Evolutionary conservation across 1,139 yeast species (phyloP).

Genomic region (Diutina mesorugosa): DNA sequence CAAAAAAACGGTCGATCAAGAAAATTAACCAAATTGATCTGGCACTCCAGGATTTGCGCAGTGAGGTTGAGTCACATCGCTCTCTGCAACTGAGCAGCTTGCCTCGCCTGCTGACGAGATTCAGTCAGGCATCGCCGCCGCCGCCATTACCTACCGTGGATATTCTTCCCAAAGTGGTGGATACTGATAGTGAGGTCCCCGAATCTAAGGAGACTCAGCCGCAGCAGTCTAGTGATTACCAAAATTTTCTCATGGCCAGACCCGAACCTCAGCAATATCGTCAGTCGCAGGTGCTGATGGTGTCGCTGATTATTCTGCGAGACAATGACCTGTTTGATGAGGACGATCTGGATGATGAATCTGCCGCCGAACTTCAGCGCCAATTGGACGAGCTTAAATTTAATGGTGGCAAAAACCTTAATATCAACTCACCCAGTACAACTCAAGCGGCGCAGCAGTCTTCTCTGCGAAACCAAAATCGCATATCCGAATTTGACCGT

Average conservation of each 20-base stretch:
- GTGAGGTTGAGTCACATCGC: not conserved
- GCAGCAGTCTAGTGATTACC: not conserved
- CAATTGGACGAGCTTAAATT: not conserved
- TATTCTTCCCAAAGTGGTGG: not conserved
- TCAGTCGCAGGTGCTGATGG: constrained; percentile 1
- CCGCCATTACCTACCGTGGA: not conserved
- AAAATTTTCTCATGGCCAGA: not conserved
- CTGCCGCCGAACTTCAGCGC: not conserved
- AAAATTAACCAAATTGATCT: constrained; percentile 1
- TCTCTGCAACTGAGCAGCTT: not conserved
- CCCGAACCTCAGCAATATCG: not conserved
- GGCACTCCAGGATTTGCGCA: not conserved
- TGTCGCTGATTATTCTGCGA: constrained; percentile 1
- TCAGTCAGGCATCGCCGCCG: not conserved
- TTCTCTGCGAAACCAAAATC: not conserved
- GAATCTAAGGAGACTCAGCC: not conserved
- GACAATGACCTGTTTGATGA: not conserved
- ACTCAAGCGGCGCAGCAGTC: not conserved
- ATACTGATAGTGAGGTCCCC: not conserved
- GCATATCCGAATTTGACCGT: not conserved
- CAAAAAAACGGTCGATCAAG: not conserved
- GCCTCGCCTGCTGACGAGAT: not conserved
- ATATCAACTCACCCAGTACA: not conserved
- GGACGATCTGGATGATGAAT: not conserved
- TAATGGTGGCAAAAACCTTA: not conserved